These are phyloP conservation scores for Flaveria bidentis DNA, from an alignment of 129 eudicot species.

Conservation along the genomic window DNA sequence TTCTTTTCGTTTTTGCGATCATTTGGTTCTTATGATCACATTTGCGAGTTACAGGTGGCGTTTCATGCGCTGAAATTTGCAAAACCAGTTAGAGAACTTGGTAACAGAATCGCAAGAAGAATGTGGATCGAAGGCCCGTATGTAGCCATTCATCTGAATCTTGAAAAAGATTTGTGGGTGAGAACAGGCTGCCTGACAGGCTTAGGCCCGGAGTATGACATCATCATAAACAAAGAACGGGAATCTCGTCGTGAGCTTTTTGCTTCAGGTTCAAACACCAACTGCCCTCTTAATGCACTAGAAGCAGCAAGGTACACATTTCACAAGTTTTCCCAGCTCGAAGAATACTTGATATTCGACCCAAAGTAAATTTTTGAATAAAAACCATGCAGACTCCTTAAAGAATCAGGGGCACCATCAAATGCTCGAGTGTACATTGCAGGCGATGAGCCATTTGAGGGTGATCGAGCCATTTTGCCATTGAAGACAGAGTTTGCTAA, in stretches of 20 bases:
- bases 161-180: slow-evolving; percentile 67
- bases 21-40: background rate
- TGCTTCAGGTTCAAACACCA: slow-evolving; percentile 45
- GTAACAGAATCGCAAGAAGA: slow-evolving; percentile 58
- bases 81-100: slow-evolving; percentile 49
- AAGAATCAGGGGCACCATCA: slow-evolving; percentile 58
- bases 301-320: slow-evolving; percentile 48
- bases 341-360: background rate
- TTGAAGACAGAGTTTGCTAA: slow-evolving; percentile 46
- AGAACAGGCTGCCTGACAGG: slow-evolving; percentile 62
- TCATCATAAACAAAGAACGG: slow-evolving; percentile 31
- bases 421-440: slow-evolving; percentile 53
- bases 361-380: background rate
- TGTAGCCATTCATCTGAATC: slow-evolving; percentile 54
- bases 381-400: slow-evolving; percentile 41
- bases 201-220: slow-evolving; percentile 51
- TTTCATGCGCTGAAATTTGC: slow-evolving; percentile 64
- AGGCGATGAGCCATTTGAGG: slow-evolving; percentile 65
- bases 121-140: slow-evolving; percentile 87
- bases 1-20: background rate
- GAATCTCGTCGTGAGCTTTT: slow-evolving; percentile 43
- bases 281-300: slow-evolving; percentile 54
- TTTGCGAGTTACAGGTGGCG: slow-evolving; percentile 42
- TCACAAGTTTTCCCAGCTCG: background rate
- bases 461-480: slow-evolving; percentile 43